These are phyloP conservation scores for Lonicera japonica DNA, from an alignment of 129 eudicot species.

Conservation along the genomic window DNA sequence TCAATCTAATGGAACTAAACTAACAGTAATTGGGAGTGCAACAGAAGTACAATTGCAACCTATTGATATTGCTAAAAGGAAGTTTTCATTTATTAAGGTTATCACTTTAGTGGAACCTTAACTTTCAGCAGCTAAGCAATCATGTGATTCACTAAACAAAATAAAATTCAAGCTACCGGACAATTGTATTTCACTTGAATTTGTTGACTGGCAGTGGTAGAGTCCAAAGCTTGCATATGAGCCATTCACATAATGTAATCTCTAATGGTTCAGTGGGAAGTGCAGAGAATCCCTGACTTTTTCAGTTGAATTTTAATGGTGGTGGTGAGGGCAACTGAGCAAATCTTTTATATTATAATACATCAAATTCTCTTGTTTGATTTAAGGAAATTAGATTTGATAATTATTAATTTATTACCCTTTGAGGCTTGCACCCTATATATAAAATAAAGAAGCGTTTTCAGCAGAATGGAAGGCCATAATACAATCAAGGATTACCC, in stretches of 20 bases:
- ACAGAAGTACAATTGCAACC: no score
- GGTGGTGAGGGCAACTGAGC: constrained; percentile 19
- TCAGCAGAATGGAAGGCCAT: constrained; percentile 42
- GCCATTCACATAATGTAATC: constrained; percentile 30
- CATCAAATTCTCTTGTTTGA: constrained; percentile 16
- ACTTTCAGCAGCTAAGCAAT: no score
- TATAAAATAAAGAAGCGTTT: constrained; percentile 34
- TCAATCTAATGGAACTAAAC: no score
- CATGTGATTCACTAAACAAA: no score
- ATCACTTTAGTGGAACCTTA: constrained; percentile 7
- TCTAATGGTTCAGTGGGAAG: constrained; percentile 50
- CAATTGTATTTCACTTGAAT: constrained; percentile 53
- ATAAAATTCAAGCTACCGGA: no score
- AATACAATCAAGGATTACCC: constrained; percentile 22
- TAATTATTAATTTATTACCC: no score
- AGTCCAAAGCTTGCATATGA: constrained; percentile 28
- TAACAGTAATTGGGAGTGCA: no score
- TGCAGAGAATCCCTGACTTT: constrained; percentile 37
- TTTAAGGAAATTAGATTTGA: no score
- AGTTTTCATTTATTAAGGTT: constrained; percentile 1
- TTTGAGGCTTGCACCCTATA: no score
- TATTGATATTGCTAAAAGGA: no score
- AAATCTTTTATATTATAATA: no score
- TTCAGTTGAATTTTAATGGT: constrained; percentile 12
- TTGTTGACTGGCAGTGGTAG: constrained; percentile 45